A percentile compares a stretch with the other conserved stretches of the same genome.
Evolutionary conservation across 2,329 filamentous ascomycete species (phyloP).

Genomic region (Neopestalotiopsis sp.): DNA sequence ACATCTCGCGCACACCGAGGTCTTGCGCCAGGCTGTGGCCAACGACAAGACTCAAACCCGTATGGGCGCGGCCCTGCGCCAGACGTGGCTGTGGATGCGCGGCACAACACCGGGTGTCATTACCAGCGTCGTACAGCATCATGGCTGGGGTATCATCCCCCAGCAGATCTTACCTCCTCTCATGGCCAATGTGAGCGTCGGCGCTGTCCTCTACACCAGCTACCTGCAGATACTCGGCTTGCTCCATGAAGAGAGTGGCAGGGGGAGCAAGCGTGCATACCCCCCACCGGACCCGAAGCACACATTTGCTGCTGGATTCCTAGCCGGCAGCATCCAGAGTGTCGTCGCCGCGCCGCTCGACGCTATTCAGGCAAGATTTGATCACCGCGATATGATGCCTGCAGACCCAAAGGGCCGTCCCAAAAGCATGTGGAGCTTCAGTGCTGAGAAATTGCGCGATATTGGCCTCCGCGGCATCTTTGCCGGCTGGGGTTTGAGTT

Average conservation of each 20-base stretch:
- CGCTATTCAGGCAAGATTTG: slow-evolving; percentile 75
- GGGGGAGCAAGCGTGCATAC: slow-evolving; percentile 66
- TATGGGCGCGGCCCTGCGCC: slow-evolving; percentile 39
- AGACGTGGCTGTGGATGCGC: slow-evolving; percentile 56
- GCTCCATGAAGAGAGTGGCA: slow-evolving; percentile 68
- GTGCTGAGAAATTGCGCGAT: slow-evolving; percentile 68
- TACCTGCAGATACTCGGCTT: slow-evolving; percentile 73
- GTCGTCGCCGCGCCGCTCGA: slow-evolving; percentile 76
- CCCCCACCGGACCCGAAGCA: slow-evolving; percentile 68
- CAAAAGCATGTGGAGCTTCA: slow-evolving; percentile 76
- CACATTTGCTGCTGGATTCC: slow-evolving; percentile 72
- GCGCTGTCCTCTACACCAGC: slow-evolving; percentile 75
- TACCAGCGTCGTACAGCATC: slow-evolving; percentile 67
- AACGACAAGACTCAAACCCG: slow-evolving; percentile 40
- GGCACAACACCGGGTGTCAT: slow-evolving; percentile 74
- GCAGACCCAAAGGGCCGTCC: slow-evolving; percentile 46
- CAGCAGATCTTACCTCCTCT: slow-evolving; percentile 79
- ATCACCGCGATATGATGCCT: slow-evolving; percentile 56
- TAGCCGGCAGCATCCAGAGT: slow-evolving; percentile 73
- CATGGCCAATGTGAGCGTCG: slow-evolving; percentile 75
- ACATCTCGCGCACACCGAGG: slow-evolving; percentile 50
- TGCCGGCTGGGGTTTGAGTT: slow-evolving; percentile 72
- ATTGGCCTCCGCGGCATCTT: slow-evolving; percentile 77
- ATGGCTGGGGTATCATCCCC: slow-evolving; percentile 76
- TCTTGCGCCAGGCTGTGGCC: slow-evolving; percentile 41